Base-by-base conservation (phyloP, 164 flowering plant species). In the Paratinospora sagittata region DNA sequence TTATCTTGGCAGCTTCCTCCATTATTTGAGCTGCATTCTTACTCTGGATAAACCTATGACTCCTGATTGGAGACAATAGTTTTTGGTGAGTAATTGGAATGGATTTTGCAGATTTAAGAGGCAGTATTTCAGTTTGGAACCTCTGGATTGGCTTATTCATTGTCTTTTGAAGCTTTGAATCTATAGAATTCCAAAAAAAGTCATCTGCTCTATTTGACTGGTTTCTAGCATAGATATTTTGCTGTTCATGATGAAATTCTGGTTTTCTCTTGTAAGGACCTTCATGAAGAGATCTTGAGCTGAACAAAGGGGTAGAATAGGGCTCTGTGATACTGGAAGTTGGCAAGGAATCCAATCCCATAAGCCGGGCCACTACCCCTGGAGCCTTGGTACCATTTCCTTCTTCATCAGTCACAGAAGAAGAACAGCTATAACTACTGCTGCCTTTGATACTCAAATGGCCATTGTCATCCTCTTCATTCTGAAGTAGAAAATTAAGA, bases 291-390 rank as follows among this genome's bases (percentile, higher is more conserved):
- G 97, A 87, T 39, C 74, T 84, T 36, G 89, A 47, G 13, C 85
- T 88, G 67, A 77, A 86, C 73, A 82, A 73, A 0, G 96, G 93
- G 71, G 85, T 84, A 43, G 84, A 77, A 61, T 81, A 79, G 34
- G 96, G 82, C 67, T 92, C 97, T 2, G 72, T 36, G 60, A 63
- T 65, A 75, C 58, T 78, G 27, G 87, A 76, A 55, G 90, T 78
- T 23, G 98, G 98, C 81, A 94, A 73, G 8, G 92, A 85, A 69
- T 94, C 97, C 77, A 94, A 78, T 62, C 99, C 99, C 99, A 96
- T 96, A 58, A 96, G 95, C 79, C 92, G 81, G 19, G 98, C 99
- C 10, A 96, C 97, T 10, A 93, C 97, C 14, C 91, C 79, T 10
- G 99, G 99, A 33, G 89, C 90, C 79, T 73, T 88, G 10, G 65